Evolutionary conservation across 169 alveolate genomes (phyloP), one percentile per base, ranked within the genome.

Genomic region (Neospora caninum): DNA sequence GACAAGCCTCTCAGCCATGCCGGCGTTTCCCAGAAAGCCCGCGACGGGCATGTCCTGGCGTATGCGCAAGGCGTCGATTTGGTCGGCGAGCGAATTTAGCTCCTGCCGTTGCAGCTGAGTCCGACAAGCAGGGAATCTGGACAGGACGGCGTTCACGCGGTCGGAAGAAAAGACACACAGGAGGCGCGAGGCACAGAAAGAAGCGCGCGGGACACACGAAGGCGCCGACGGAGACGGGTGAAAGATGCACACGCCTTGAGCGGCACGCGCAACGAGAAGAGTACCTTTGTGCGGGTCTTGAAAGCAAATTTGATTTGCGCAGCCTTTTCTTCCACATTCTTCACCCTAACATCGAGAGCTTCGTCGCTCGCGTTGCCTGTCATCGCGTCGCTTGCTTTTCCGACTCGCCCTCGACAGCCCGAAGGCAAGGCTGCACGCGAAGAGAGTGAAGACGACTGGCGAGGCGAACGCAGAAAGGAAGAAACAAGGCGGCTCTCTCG

Each of bases 101-200:
- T 82, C 89, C 89, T 82, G 89, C 38, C 39, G 69, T 36, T 82
- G 89, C 64, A 82, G 64, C 89, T 82, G 89, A 18, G 18, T 20
- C 27, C 73, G 73, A 27, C 18, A 64, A 64, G 73, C 73, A 64
- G 73, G 27, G 27, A 18, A 64, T 18, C 27, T 27, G 27, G 27
- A 49, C 58, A 49, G 58, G 58, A 49, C 58, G 58, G 58, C 4
- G 58, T 7, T 4, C 58, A 4, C 4, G 58, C 4, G 13, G 58
- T 69, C 82, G 38, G 22, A 10, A 69, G 34, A 18, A 29, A 69
- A 4, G 58, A 49, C 22, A 49, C 58, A 13, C 4, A 49, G 13
- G 58, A 49, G 58, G 58, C 58, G 13, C 58, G 58, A 49, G 58
- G 58, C 13, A 4, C 22, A 13, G 13, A 49, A 49, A 49, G 58